These are phyloP conservation scores for Cyclanthera cordifolia DNA, from an alignment of 306 rosid genomes.

Conservation along the genomic window DNA sequence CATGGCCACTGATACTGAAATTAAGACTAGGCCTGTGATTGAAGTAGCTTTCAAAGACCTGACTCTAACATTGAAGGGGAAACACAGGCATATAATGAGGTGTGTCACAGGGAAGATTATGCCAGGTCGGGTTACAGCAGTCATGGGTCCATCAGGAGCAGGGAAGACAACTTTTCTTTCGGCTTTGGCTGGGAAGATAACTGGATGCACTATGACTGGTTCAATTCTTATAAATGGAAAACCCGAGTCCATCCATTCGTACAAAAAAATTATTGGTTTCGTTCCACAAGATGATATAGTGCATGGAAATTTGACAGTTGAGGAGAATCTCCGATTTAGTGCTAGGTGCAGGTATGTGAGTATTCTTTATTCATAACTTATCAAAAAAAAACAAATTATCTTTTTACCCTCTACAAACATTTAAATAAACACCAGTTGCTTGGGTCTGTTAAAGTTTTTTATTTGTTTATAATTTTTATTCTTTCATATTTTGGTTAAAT, in stretches of 20 bases:
- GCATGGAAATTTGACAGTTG: slow-evolving; percentile 81
- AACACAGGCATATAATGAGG: slow-evolving; percentile 48
- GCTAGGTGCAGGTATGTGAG: slow-evolving; percentile 69
- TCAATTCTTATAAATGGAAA: slow-evolving; percentile 60
- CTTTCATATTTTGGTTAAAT: too few species aligned
- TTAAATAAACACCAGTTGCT: neutral
- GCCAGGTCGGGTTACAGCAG: slow-evolving; percentile 78
- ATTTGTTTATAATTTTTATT: too few species aligned
- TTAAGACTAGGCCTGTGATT: slow-evolving; percentile 49
- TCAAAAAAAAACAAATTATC: too few species aligned
- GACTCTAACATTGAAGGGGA: slow-evolving; percentile 60
- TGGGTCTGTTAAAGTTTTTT: slow-evolving; percentile 6
- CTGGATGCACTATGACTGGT: slow-evolving; percentile 52
- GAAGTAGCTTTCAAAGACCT: slow-evolving; percentile 65
- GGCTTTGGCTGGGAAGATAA: slow-evolving; percentile 63
- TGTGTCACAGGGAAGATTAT: slow-evolving; percentile 56
- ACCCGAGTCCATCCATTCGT: slow-evolving; percentile 48
- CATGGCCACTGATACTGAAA: slow-evolving; percentile 51
- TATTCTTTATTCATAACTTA: slow-evolving; percentile 3
- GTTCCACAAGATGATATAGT: slow-evolving; percentile 90
- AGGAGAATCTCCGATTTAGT: slow-evolving; percentile 78
- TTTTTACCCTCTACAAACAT: neutral
- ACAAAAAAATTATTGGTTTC: slow-evolving; percentile 61
- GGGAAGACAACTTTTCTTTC: slow-evolving; percentile 83
- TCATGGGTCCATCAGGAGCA: slow-evolving; percentile 89